These are phyloP conservation scores for Xerophyta viscosa DNA, from an alignment of 106 monocot genomes.

Conservation along the genomic window DNA sequence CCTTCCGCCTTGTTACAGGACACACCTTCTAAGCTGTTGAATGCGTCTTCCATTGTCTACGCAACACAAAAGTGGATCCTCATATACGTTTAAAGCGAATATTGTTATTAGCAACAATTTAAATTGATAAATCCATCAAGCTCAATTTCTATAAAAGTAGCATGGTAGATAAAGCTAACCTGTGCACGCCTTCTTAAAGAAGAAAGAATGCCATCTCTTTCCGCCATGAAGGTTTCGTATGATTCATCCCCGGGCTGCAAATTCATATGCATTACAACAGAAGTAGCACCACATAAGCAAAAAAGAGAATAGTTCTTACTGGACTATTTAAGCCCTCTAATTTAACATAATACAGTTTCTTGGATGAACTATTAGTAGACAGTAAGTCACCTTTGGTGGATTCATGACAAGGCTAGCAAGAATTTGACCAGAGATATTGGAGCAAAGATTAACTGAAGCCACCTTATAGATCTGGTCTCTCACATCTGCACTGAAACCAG, in stretches of 20 bases:
- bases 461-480: slow-evolving; percentile 96
- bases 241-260: slow-evolving; percentile 84
- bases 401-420: slow-evolving; percentile 97
- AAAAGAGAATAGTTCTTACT: background rate
- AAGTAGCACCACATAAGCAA: background rate
- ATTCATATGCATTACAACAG: background rate
- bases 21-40: slow-evolving; percentile 84
- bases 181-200: slow-evolving; percentile 85
- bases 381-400: slow-evolving; percentile 70
- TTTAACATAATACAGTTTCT: background rate
- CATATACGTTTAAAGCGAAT: too few relatives aligned
- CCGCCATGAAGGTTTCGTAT: slow-evolving; percentile 56
- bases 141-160: background rate
- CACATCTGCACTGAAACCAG: slow-evolving; percentile 69
- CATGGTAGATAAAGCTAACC: slow-evolving; percentile 27
- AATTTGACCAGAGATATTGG: slow-evolving; percentile 91
- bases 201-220: slow-evolving; percentile 66
- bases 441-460: slow-evolving; percentile 95
- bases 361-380: background rate
- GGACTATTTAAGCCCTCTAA: too few relatives aligned
- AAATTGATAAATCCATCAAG: too few relatives aligned
- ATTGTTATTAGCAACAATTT: too few relatives aligned
- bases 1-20: slow-evolving; percentile 91
- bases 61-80: too few relatives aligned
- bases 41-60: slow-evolving; percentile 80